Conservation (phyloP, 2,329 filamentous ascomycete species). For the Phaeosphaeria sp. region DNA sequence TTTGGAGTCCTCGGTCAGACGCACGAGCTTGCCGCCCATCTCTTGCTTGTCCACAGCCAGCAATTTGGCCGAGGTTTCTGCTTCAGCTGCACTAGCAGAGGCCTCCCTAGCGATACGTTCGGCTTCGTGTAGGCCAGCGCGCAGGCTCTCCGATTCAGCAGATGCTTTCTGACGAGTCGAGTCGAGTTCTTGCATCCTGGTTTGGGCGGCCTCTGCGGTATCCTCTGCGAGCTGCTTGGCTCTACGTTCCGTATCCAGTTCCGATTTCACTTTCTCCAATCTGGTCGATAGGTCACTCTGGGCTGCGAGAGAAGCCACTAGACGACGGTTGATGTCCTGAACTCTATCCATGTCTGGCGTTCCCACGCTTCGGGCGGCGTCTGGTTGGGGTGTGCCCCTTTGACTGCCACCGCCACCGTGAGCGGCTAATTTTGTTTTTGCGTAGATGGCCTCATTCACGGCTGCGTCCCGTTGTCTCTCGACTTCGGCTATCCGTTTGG, state of each 20-base stretch:
- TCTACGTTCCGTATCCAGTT: conserved; percentile 81
- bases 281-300: conserved; percentile 84
- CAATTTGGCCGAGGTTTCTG: conserved; percentile 74
- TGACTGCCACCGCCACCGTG: conserved; percentile 72
- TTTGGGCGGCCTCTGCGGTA: conserved; percentile 80
- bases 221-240: conserved; percentile 88
- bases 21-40: conserved; percentile 71
- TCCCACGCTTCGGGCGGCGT: conserved; percentile 65
- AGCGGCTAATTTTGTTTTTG: conserved; percentile 89
- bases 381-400: conserved; percentile 61
- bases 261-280: conserved; percentile 71
- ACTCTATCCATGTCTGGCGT: conserved; percentile 70
- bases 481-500: conserved; percentile 88
- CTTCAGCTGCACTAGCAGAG: conserved; percentile 77
- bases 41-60: conserved; percentile 88
- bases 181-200: conserved; percentile 83
- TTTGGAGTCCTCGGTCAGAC: conserved; percentile 69
- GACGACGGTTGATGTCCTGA: conserved; percentile 78
- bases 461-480: conserved; percentile 94
- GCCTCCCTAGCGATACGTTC: conserved; percentile 83
- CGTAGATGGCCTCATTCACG: conserved; percentile 93
- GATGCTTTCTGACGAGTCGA: conserved; percentile 82
- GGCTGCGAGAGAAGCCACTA: conserved; percentile 79
- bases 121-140: conserved; percentile 81
- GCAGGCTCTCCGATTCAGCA: conserved; percentile 83